Conservation (phyloP, 495 filamentous ascomycete species). For the Astrocystis sublimbata region DNA sequence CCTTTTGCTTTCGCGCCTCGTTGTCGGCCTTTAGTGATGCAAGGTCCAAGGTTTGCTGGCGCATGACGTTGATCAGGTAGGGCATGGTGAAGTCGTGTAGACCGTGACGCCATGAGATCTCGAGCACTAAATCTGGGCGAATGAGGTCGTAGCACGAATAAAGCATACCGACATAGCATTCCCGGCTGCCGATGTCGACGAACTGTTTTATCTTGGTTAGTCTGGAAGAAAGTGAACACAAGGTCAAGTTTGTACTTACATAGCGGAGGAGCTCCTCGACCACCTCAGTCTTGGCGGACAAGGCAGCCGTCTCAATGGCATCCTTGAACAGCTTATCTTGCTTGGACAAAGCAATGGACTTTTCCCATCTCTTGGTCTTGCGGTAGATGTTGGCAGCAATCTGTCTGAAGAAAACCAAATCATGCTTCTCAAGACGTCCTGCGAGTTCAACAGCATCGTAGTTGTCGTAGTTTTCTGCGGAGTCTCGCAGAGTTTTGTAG, state of each 20-base stretch:
- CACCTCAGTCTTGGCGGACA: slow-evolving; percentile 84
- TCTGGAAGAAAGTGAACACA: slow-evolving; percentile 22
- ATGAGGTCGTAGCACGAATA: slow-evolving; percentile 99
- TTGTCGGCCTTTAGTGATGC: slow-evolving; percentile 90
- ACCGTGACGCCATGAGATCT: slow-evolving; percentile 95
- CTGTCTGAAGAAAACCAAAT: slow-evolving; percentile 98
- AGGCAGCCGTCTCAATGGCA: slow-evolving; percentile 98
- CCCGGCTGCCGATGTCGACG: slow-evolving; percentile 96
- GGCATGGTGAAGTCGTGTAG: slow-evolving; percentile 99
- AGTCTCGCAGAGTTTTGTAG: slow-evolving; percentile 97
- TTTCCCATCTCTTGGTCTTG: slow-evolving; percentile 99
- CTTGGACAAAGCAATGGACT: slow-evolving; percentile 97
- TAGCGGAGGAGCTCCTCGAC: slow-evolving; percentile 96
- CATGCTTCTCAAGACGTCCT: slow-evolving; percentile 89
- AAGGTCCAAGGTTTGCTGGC: slow-evolving; percentile 84
- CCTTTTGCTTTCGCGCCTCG: slow-evolving; percentile 89
- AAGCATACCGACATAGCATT: slow-evolving; percentile 99
- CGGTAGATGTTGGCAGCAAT: slow-evolving; percentile 98
- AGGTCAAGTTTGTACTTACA: slow-evolving; percentile 65
- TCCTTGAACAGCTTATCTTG: slow-evolving; percentile 99
- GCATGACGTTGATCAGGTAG: slow-evolving; percentile 98
- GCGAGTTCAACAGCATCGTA: slow-evolving; percentile 97
- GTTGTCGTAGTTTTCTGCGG: slow-evolving; percentile 98
- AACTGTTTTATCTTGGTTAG: slow-evolving; percentile 65
- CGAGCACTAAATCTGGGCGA: slow-evolving; percentile 85